Conservation (phyloP, 2,329 filamentous ascomycete species). For the Colletotrichum lentis region DNA sequence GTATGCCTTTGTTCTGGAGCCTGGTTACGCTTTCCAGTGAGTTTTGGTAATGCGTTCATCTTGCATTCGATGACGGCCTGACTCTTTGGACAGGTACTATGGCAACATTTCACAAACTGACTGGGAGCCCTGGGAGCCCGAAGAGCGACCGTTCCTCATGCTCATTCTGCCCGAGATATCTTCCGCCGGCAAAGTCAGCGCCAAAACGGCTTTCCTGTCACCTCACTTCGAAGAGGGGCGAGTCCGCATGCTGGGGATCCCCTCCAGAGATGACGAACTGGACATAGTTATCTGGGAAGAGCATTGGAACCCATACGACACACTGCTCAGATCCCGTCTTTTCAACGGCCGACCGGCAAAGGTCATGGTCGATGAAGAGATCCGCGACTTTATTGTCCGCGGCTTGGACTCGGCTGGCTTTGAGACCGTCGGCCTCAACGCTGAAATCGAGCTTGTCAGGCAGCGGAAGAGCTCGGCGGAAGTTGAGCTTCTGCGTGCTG, state of each 20-base stretch:
- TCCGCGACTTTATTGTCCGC: conserved; percentile 68
- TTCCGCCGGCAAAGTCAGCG: conserved; percentile 52
- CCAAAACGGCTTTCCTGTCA: conserved; percentile 65
- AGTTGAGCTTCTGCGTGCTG: conserved; percentile 65
- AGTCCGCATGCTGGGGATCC: conserved; percentile 66
- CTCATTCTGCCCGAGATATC: conserved; percentile 59
- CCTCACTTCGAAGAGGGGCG: conserved; percentile 69
- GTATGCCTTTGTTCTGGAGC: conserved; percentile 69
- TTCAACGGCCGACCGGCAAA: conserved; percentile 47
- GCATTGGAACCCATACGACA: conserved; percentile 70
- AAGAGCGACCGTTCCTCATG: conserved; percentile 71
- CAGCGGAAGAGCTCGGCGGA: conserved; percentile 66
- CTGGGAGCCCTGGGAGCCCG: conserved; percentile 72
- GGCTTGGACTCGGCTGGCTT: conserved; percentile 64
- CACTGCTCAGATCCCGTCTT: conserved; percentile 56
- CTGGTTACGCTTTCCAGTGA: conserved; percentile 69
- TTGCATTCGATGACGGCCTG: not conserved
- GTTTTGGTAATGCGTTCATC: not conserved
- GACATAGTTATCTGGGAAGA: conserved; percentile 69
- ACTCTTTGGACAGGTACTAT: conserved; percentile 55
- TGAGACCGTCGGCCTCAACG: conserved; percentile 61
- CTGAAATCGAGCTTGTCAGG: conserved; percentile 64
- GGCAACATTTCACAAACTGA: conserved; percentile 67
- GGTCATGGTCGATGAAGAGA: conserved; percentile 73
- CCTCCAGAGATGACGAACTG: conserved; percentile 57